Conservation (phyloP, 2,329 filamentous ascomycete genomes). For the Colletotrichum lini region DNA sequence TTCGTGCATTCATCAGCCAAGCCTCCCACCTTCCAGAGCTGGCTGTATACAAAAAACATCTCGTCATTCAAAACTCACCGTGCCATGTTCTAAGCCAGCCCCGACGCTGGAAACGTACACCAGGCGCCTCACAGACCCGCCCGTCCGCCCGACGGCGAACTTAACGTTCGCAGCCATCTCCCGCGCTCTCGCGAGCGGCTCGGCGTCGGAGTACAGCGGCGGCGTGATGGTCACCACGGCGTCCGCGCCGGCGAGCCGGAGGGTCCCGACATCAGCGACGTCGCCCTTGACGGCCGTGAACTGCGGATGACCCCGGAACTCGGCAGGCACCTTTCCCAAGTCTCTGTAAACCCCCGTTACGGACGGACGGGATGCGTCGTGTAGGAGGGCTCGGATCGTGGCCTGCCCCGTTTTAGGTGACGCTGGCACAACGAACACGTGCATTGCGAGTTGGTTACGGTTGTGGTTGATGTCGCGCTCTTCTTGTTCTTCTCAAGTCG, state of each 20-base stretch:
- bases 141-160: constrained; percentile 48
- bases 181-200: constrained; percentile 46
- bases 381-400: constrained; percentile 49
- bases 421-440: constrained; percentile 52
- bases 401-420: constrained; percentile 51
- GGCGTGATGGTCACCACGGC: constrained; percentile 54
- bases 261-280: constrained; percentile 44
- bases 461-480: not conserved
- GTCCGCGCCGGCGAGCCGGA: constrained; percentile 50
- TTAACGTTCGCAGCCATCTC: constrained; percentile 56
- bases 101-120: constrained; percentile 47
- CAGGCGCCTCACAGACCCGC: constrained; percentile 10
- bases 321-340: constrained; percentile 47
- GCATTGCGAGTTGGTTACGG: constrained; percentile 42
- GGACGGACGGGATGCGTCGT: constrained; percentile 40
- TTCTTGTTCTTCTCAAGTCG: not conserved
- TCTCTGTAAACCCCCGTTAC: constrained; percentile 52
- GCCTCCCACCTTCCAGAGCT: not conserved
- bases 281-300: constrained; percentile 52
- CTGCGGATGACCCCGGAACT: constrained; percentile 47
- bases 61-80: constrained; percentile 44
- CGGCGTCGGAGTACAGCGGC: constrained; percentile 49
- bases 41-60: too few relatives aligned
- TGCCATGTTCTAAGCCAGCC: constrained; percentile 49
- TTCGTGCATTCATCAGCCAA: not conserved